Base-by-base conservation (phyloP, 1,284 basidiomycete species). In the Ganoderma meredithae region DNA sequence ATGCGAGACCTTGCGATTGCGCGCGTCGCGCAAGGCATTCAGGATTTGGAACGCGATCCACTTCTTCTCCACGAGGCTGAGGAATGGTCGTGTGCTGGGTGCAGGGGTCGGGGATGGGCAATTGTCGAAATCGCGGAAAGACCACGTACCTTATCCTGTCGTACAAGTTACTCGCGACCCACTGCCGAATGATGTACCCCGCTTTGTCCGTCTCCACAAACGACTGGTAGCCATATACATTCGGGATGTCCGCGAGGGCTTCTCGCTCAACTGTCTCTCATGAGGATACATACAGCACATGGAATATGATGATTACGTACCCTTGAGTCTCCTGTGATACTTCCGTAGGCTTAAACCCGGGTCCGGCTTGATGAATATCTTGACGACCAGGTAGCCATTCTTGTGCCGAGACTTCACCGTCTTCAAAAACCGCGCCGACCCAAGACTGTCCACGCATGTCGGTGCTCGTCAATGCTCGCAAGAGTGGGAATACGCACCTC, bases 31-130 rank as follows among this genome's bases (percentile, higher is more conserved):
- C 68, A 99, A 86, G 2, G 93, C 95, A 39, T 89, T 92, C 63
- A 99, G 83, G 1, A 99, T 85, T 79, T 99, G 97, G 78, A 96
- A 99, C 0, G 94, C 92, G 71, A 99, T 95, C 98, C 98, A 99
- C 77, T 96, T 95, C 86, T 99, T 99, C 84, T 99, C 98, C 56
- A 98, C 88, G 63, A 85, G 79, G 67, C 91, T 93, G 61, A 99
- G 84, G 81, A 99, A 99, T 0, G 98, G 98, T 36, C 98, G 93
- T 1, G 97, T 99, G 77, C 97, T 98, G 73, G 1, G 13, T 13
- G 13, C 10, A 52, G n/a, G n/a, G 13, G 27, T 2, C 39, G 39
- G 7, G 12, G n/a, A n/a, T 62, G 31, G 36, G 27, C 9, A 27
- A 15, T 3, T n/a, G 2, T 10, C 13, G 9, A 41, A 3, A 8